A percentile compares a stretch with the other conserved stretches of the same genome.
These are phyloP conservation scores for Mortierella antarctica DNA, from an alignment of 192 early-diverging fungal genomes.

Conservation along the genomic window DNA sequence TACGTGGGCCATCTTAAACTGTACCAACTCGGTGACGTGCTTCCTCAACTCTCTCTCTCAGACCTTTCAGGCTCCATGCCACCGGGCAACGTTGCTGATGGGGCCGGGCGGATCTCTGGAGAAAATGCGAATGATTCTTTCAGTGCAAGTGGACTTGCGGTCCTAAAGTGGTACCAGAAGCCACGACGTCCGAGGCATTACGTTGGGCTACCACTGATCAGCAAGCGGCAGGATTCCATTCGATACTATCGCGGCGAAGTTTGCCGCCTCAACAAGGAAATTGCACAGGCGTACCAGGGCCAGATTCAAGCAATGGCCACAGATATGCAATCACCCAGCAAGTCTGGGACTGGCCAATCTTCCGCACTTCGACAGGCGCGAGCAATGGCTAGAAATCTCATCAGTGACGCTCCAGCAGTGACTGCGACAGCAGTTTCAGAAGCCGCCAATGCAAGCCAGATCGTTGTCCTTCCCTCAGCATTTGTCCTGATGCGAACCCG, in stretches of 20 bases:
- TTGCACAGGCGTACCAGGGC: constrained; percentile 8
- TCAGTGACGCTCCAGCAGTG: too few species aligned
- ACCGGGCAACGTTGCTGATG: not conserved
- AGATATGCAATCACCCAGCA: not conserved
- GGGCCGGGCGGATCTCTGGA: not conserved
- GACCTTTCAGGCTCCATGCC: constrained; percentile 8
- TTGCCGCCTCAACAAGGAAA: constrained; percentile 29
- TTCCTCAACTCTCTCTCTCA: constrained; percentile 5
- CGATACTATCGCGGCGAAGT: constrained; percentile 31
- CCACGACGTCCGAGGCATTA: constrained; percentile 20
- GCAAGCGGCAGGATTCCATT: constrained; percentile 28
- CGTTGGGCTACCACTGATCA: constrained; percentile 14
- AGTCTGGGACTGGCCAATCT: not conserved
- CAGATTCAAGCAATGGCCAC: constrained; percentile 8
- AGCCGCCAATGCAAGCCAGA: not conserved
- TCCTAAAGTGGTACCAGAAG: constrained; percentile 28
- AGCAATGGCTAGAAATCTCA: too few species aligned
- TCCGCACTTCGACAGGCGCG: not conserved
- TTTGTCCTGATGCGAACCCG: constrained; percentile 27
- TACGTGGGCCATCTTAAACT: constrained; percentile 26
- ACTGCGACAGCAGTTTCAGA: too few species aligned
- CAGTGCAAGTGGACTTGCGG: not conserved
- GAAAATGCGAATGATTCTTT: not conserved
- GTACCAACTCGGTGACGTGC: constrained; percentile 23
- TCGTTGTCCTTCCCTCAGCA: constrained; percentile 5